Conservation (phyloP, 83 land plant genomes). For the Picea abies region DNA sequence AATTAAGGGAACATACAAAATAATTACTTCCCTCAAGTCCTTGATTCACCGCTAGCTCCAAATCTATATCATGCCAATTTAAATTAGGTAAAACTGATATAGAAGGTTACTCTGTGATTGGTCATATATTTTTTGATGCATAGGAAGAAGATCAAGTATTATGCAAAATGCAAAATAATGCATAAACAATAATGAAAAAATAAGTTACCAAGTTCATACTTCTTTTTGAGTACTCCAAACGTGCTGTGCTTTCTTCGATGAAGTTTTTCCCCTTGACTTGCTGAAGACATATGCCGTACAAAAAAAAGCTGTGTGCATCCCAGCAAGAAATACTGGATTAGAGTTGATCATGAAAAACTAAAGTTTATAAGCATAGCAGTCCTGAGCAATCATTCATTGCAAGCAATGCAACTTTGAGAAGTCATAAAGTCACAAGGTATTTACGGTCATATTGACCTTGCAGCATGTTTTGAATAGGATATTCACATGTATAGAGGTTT, state of each 20-base stretch:
- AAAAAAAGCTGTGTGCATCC: constrained; percentile 15
- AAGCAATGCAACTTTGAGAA: background rate
- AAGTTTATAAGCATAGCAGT: background rate
- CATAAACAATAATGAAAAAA: too few relatives aligned
- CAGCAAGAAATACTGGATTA: background rate
- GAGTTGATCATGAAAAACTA: background rate
- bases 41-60: too few relatives aligned
- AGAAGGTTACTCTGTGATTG: too few relatives aligned
- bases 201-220: too few relatives aligned
- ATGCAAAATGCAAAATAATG: too few relatives aligned
- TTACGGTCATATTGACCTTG: background rate
- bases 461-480: background rate
- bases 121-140: too few relatives aligned
- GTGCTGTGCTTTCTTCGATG: background rate
- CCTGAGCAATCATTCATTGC: background rate
- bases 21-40: too few relatives aligned
- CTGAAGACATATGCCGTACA: background rate
- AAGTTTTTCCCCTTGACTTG: constrained; percentile 7
- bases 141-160: too few relatives aligned
- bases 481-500: background rate
- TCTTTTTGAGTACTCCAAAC: too few relatives aligned
- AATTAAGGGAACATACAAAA: too few relatives aligned
- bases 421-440: background rate
- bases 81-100: too few relatives aligned
- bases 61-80: too few relatives aligned